A percentile compares a stretch with the other conserved stretches of the same genome.
These are phyloP conservation scores for Laguncularia racemosa DNA, from an alignment of 345 rosid species.

Conservation along the genomic window DNA sequence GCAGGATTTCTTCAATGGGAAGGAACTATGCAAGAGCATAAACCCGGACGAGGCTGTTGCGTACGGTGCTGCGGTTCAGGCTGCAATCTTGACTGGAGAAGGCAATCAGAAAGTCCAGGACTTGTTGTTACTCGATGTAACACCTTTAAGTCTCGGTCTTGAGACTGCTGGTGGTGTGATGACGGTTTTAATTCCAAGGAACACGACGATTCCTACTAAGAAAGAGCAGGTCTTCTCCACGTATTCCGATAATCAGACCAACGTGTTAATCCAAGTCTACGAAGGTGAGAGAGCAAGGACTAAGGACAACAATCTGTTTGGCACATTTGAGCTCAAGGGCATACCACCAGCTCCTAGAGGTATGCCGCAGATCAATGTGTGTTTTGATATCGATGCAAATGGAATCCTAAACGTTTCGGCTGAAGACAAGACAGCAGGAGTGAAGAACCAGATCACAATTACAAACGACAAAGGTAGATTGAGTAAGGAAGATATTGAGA, in stretches of 20 bases:
- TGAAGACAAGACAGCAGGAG: slow-evolving; percentile 39
- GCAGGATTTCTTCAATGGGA: slow-evolving; percentile 23
- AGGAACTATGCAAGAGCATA: slow-evolving; percentile 41
- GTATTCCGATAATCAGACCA: slow-evolving; percentile 32
- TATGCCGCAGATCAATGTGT: too few relatives aligned
- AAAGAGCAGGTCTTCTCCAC: slow-evolving; percentile 20
- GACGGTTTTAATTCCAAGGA: slow-evolving; percentile 8
- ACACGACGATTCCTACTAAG: too few relatives aligned
- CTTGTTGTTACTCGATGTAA: slow-evolving; percentile 31
- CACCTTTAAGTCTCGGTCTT: slow-evolving; percentile 34
- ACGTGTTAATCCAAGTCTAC: slow-evolving; percentile 38
- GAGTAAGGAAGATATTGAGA: slow-evolving; percentile 25
- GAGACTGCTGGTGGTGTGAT: slow-evolving; percentile 46
- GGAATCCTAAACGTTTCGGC: slow-evolving; percentile 21
- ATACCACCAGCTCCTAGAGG: slow-evolving; percentile 45
- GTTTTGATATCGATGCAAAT: too few relatives aligned
- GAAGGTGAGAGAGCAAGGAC: slow-evolving; percentile 44
- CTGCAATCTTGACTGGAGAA: slow-evolving; percentile 36
- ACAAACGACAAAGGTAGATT: slow-evolving; percentile 26
- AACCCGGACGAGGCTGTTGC: slow-evolving; percentile 47
- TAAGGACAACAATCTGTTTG: slow-evolving; percentile 39
- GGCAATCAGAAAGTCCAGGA: slow-evolving; percentile 40
- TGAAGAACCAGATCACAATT: slow-evolving; percentile 36
- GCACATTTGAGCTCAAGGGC: slow-evolving; percentile 36
- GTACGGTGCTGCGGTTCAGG: slow-evolving; percentile 40